Evolutionary conservation across 2,329 filamentous ascomycete species (phyloP).

Genomic region (Orbilia javanica): DNA sequence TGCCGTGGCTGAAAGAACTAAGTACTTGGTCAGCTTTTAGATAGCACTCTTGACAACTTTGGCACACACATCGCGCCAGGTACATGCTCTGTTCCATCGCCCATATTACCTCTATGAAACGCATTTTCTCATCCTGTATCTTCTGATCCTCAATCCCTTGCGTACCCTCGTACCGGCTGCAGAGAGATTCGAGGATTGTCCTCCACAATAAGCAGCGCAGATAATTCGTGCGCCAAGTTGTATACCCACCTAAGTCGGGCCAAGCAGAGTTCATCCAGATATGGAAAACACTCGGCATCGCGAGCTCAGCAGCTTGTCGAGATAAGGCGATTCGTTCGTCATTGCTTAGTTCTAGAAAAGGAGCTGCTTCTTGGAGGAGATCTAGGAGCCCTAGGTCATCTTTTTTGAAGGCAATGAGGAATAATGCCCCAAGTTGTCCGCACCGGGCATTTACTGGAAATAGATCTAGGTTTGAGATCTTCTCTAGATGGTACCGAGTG

Average conservation of each 20-base stretch:
- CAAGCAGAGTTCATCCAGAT: constrained; percentile 27
- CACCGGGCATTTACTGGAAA: background rate
- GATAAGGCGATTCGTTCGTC: constrained; percentile 13
- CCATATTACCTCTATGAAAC: background rate
- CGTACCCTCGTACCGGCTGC: background rate
- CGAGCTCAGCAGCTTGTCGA: constrained; percentile 1
- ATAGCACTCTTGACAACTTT: constrained; percentile 1
- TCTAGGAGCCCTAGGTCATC: background rate
- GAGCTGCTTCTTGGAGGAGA: background rate
- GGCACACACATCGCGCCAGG: constrained; percentile 2
- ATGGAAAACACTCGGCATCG: constrained; percentile 2
- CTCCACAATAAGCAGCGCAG: constrained; percentile 19
- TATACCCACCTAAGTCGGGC: background rate
- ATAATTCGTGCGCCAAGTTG: background rate
- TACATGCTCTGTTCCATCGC: constrained; percentile 5
- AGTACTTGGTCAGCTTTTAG: background rate
- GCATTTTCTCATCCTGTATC: constrained; percentile 1
- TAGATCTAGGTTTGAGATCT: background rate
- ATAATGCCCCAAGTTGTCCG: background rate
- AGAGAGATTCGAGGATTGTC: constrained; percentile 5
- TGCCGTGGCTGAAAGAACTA: background rate
- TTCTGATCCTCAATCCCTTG: background rate
- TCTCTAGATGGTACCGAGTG: constrained; percentile 15
- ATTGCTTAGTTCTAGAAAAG: background rate
- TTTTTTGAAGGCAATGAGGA: constrained; percentile 27